phyloP scores from a whole-genome alignment of 2,329 filamentous ascomycete genomes.

The Cytospora leucostoma region DNA sequence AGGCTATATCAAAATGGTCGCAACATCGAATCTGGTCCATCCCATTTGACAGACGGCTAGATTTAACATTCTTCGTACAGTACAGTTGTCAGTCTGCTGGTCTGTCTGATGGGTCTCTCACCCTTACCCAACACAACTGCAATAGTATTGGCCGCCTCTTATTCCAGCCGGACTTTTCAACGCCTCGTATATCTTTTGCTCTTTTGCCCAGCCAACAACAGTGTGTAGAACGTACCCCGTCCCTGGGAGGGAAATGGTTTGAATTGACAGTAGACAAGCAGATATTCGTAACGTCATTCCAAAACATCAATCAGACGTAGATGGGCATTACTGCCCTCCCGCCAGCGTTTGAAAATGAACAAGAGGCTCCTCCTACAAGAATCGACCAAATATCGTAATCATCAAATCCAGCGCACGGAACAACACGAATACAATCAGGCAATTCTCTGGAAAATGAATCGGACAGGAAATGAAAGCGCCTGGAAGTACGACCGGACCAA shows the following conservation, averaged over 20 bases:
- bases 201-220: neutral
- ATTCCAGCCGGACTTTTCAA: neutral
- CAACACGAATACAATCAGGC: constrained; percentile 30
- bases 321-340: constrained; percentile 11
- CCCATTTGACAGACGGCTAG: neutral
- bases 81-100: neutral
- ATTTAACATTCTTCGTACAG: neutral
- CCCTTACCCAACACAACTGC: constrained; percentile 1
- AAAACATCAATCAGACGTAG: constrained; percentile 18
- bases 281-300: constrained; percentile 28
- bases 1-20: neutral
- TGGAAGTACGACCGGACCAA: constrained; percentile 18
- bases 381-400: constrained; percentile 28
- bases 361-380: constrained; percentile 28
- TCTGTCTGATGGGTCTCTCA: constrained; percentile 3
- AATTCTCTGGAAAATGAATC: constrained; percentile 26
- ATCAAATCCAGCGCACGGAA: constrained; percentile 35
- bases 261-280: constrained; percentile 21
- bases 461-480: constrained; percentile 26
- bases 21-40: neutral
- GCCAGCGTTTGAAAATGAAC: constrained; percentile 21
- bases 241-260: constrained; percentile 6
- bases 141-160: neutral
- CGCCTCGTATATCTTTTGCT: neutral
- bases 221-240: neutral